phyloP scores from a whole-genome alignment of 768 basidiomycete genomes.

The Leccinum aurantiacum region DNA sequence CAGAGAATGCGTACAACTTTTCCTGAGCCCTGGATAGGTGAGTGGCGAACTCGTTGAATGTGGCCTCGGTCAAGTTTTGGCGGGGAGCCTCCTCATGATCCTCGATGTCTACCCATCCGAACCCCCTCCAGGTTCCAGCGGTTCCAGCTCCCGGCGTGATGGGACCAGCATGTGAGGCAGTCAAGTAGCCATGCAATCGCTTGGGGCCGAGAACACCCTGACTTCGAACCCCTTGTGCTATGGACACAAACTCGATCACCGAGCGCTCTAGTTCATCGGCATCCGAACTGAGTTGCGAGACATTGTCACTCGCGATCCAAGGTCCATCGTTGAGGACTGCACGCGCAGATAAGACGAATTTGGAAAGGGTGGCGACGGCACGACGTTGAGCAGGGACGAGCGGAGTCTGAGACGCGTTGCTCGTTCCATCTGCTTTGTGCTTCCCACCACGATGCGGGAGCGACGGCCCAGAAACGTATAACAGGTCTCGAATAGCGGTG shows the following conservation, averaged over 20 bases:
- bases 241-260: conserved; percentile 61
- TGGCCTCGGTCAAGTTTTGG: conserved; percentile 26
- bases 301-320: conserved; percentile 22
- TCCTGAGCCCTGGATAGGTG: conserved; percentile 31
- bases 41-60: conserved; percentile 36
- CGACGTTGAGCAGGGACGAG: conserved; percentile 78
- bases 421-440: conserved; percentile 27
- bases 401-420: conserved; percentile 48
- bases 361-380: conserved; percentile 83
- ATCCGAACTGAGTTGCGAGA: conserved; percentile 61
- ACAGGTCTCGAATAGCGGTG: conserved; percentile 64
- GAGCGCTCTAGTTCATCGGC: conserved; percentile 73
- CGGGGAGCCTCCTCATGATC: conserved; percentile 34
- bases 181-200: conserved; percentile 38
- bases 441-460: conserved; percentile 55
- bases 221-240: conserved; percentile 48
- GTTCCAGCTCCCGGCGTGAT: conserved; percentile 49
- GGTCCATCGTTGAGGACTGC: conserved; percentile 58
- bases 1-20: conserved; percentile 23
- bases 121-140: conserved; percentile 54
- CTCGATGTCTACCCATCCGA: conserved; percentile 47
- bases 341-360: conserved; percentile 82
- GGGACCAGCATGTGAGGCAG: conserved; percentile 38
- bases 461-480: conserved; percentile 61
- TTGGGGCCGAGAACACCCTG: conserved; percentile 31